Evolutionary conservation across 2,329 filamentous ascomycete species (phyloP).

Genomic region (Curvularia sp.): DNA sequence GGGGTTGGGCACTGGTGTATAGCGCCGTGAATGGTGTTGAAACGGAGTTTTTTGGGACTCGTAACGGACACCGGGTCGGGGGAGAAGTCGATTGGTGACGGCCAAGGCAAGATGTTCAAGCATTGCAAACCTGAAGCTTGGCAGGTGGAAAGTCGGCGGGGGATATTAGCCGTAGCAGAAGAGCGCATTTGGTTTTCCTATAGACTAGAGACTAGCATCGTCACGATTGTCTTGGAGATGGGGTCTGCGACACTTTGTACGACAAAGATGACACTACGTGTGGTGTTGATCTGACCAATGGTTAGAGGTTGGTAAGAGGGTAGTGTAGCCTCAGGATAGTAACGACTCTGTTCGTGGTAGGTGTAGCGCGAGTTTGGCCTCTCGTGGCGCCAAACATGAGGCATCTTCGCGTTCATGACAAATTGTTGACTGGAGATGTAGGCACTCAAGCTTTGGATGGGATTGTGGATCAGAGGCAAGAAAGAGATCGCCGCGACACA

Average conservation of each 20-base stretch:
- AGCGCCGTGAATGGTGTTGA: background rate
- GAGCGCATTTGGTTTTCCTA: background rate
- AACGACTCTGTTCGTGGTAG: background rate
- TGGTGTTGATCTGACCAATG: background rate
- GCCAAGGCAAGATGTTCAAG: background rate
- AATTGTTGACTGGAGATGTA: background rate
- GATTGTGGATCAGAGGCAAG: slow-evolving; percentile 7
- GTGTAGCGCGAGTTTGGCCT: background rate
- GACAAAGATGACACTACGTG: background rate
- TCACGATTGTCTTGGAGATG: slow-evolving; percentile 1
- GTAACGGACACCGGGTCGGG: background rate
- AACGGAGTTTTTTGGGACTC: background rate
- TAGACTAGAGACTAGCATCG: background rate
- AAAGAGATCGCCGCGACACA: slow-evolving; percentile 8
- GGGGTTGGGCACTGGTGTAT: background rate
- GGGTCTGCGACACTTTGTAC: slow-evolving; percentile 5
- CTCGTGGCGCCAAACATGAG: background rate
- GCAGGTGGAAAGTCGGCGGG: background rate
- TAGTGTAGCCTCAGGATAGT: background rate
- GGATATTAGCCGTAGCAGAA: background rate
- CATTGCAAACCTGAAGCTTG: background rate
- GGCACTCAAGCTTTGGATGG: background rate
- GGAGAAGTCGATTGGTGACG: background rate
- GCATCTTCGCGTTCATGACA: background rate
- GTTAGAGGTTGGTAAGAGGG: background rate